Conservation (phyloP, 2,329 filamentous ascomycete species). For the Ophiostoma himal-ulmi region DNA sequence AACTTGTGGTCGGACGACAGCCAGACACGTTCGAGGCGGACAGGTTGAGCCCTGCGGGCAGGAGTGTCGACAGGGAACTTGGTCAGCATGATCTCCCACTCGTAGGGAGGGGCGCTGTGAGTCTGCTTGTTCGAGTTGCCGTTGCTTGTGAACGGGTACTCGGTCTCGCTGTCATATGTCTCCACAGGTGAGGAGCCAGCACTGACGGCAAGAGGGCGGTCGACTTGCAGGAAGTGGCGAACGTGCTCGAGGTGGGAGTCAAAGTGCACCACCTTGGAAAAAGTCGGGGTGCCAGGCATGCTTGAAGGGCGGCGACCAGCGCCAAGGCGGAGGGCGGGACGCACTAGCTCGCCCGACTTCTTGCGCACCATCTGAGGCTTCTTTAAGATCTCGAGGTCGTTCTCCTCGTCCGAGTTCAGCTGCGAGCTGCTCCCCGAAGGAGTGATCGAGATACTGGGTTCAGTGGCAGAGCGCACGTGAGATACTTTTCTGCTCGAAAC, state of each 20-base stretch:
- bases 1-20: constrained; percentile 83
- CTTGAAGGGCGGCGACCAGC: constrained; percentile 82
- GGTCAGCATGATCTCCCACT: constrained; percentile 80
- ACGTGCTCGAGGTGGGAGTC: constrained; percentile 95
- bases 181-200: constrained; percentile 89
- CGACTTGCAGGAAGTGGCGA: constrained; percentile 88
- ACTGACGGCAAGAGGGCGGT: constrained; percentile 91
- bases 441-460: constrained; percentile 44
- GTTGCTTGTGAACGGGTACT: constrained; percentile 73
- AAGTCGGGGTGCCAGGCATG: constrained; percentile 95
- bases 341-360: constrained; percentile 94
- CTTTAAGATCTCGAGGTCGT: constrained; percentile 57
- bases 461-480: constrained; percentile 52
- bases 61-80: constrained; percentile 72
- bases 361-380: constrained; percentile 95
- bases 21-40: constrained; percentile 81
- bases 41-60: constrained; percentile 57
- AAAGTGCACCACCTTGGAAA: constrained; percentile 96
- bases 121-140: constrained; percentile 30
- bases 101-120: constrained; percentile 51
- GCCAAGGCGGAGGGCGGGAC: constrained; percentile 77
- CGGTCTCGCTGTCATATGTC: constrained; percentile 74
- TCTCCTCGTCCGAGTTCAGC: constrained; percentile 54
- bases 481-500: constrained; percentile 36
- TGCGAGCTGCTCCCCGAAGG: constrained; percentile 47